phyloP scores from a whole-genome alignment of 805 yeast genomes.

The Candida insectalens region DNA sequence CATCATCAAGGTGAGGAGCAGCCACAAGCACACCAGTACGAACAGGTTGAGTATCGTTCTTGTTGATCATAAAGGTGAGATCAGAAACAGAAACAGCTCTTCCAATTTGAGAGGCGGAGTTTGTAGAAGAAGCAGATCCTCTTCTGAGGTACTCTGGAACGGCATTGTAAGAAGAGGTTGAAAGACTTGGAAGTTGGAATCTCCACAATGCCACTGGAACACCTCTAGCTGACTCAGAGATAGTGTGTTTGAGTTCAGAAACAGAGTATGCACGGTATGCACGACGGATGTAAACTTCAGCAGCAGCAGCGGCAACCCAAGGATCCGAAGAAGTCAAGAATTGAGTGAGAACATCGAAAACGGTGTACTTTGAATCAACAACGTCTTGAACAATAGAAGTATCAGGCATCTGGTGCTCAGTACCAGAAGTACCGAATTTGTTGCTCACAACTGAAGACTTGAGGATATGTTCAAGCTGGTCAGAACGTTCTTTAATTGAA shows the following conservation, averaged over 20 bases:
- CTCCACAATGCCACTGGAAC: slow-evolving; percentile 78
- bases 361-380: slow-evolving; percentile 92
- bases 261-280: slow-evolving; percentile 95
- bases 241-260: slow-evolving; percentile 59
- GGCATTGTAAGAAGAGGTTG: slow-evolving; percentile 66
- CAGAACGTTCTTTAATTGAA: slow-evolving; percentile 90
- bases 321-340: slow-evolving; percentile 78
- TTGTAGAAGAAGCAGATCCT: slow-evolving; percentile 15
- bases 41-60: slow-evolving; percentile 53
- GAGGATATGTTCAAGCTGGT: slow-evolving; percentile 93
- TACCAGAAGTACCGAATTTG: slow-evolving; percentile 76
- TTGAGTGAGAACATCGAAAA: slow-evolving; percentile 90
- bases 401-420: slow-evolving; percentile 74
- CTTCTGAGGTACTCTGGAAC: slow-evolving; percentile 39
- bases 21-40: slow-evolving; percentile 84
- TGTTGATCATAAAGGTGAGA: slow-evolving; percentile 72
- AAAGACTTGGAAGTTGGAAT: slow-evolving; percentile 71
- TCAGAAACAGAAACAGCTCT: slow-evolving; percentile 92
- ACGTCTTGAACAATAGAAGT: slow-evolving; percentile 76
- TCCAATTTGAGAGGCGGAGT: slow-evolving; percentile 37
- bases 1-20: slow-evolving; percentile 76
- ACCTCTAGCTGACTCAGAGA: slow-evolving; percentile 32
- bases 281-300: slow-evolving; percentile 92
- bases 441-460: slow-evolving; percentile 85
- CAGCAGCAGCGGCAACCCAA: slow-evolving; percentile 90